Conservation (phyloP, 306 rosid species). For the Notholithocarpus densiflorus region DNA sequence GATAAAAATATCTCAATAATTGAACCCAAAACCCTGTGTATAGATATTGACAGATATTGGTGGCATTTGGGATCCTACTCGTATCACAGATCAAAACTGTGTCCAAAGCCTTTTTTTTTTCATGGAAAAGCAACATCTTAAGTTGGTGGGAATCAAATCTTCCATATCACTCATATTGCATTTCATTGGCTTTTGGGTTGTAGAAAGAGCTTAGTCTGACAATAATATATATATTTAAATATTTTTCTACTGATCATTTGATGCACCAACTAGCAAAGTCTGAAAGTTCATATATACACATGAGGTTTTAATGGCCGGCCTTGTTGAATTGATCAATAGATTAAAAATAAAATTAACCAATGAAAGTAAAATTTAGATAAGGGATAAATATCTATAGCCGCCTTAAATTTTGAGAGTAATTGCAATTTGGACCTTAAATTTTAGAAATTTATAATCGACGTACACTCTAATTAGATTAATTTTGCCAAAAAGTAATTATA, state of each 20-base stretch:
- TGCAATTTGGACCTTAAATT: no score
- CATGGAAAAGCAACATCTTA: slow-evolving; percentile 6
- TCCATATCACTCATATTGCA: neutral
- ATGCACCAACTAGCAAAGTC: neutral
- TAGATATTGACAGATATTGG: slow-evolving; percentile 10
- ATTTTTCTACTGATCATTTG: neutral
- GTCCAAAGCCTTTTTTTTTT: neutral
- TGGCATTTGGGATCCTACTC: slow-evolving; percentile 29
- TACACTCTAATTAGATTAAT: no score
- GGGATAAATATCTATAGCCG: no score
- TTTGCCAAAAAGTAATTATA: no score
- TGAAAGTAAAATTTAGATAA: no score
- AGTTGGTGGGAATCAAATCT: slow-evolving; percentile 23
- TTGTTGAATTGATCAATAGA: no score
- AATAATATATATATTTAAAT: neutral
- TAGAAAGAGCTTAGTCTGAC: neutral
- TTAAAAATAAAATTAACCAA: no score
- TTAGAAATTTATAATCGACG: no score
- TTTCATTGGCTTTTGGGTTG: neutral
- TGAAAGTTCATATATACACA: neutral
- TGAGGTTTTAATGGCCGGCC: neutral
- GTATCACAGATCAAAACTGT: slow-evolving; percentile 10
- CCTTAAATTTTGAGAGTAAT: no score
- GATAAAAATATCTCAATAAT: slow-evolving; percentile 17
- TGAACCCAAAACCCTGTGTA: neutral